These are phyloP conservation scores for Ogataea pini DNA, from an alignment of 805 yeast genomes.

Conservation along the genomic window DNA sequence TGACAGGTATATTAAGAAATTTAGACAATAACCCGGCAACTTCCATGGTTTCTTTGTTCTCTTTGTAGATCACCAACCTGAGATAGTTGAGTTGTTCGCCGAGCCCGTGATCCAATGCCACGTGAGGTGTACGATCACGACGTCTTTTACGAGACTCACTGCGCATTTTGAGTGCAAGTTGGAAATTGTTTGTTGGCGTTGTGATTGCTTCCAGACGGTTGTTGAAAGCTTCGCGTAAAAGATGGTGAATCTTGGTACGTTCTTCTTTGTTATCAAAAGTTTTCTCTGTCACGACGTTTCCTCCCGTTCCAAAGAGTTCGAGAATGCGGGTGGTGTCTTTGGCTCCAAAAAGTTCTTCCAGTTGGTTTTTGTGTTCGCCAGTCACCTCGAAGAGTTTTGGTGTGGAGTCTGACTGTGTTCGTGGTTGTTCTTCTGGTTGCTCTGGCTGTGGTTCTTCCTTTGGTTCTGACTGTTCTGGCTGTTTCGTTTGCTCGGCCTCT, in stretches of 20 bases:
- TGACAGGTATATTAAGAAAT: conserved; percentile 72
- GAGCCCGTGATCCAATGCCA: conserved; percentile 63
- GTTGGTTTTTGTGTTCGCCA: conserved; percentile 46
- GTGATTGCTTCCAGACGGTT: conserved; percentile 80
- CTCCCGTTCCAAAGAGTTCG: conserved; percentile 54
- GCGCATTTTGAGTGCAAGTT: conserved; percentile 51
- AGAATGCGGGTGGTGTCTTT: conserved; percentile 57
- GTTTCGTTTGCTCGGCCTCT: conserved; percentile 38
- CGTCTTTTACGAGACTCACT: conserved; percentile 22
- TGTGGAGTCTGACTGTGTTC: background rate
- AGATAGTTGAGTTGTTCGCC: conserved; percentile 71
- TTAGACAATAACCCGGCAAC: conserved; percentile 75
- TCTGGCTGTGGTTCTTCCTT: conserved; percentile 43
- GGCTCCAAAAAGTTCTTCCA: conserved; percentile 58
- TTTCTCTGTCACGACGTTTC: conserved; percentile 55
- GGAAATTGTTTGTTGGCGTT: conserved; percentile 63
- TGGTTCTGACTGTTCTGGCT: conserved; percentile 39
- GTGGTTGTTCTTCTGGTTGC: conserved; percentile 37
- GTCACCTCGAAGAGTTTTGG: conserved; percentile 22
- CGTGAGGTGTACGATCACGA: conserved; percentile 40
- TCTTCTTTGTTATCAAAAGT: conserved; percentile 63
- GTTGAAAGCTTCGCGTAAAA: conserved; percentile 71
- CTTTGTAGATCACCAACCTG: conserved; percentile 83
- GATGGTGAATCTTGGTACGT: conserved; percentile 79
- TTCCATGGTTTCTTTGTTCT: conserved; percentile 97